Base-by-base conservation (phyloP, 2,329 filamentous ascomycete species). In the Magnaporthiopsis poae region DNA sequence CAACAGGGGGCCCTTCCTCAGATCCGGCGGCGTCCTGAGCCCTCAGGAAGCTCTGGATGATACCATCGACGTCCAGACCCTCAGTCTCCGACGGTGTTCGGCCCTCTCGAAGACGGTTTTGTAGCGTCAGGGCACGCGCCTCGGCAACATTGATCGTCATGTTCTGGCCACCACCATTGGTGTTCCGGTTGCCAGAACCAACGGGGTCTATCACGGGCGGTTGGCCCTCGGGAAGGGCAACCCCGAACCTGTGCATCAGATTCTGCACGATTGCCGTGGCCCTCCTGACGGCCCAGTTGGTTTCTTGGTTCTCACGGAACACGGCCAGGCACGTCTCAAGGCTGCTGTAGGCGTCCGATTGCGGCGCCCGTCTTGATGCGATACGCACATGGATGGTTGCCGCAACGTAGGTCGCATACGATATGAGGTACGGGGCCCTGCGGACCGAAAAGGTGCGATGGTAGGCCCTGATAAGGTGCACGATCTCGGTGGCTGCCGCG, bases 331-430 rank as follows among this genome's bases (percentile, higher is more conserved):
- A 84, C 0, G 77, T 79, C 35, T 76, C 74, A 0, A 84, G 73
- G 61, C 74, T 75, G 2, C 71, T 68, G 67, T 80, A 76, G 0
- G 80, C 77, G 4, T 77, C 75, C 0, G 78, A 80, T 0, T 74
- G 74, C 0, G 71, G 72, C 9, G 76, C 75, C 11, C 79, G 75
- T 61, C 80, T 79, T 3, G 82, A 80, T 0, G 82, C 81, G 7
- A 82, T 80, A 3, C 82, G 81, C 0, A 79, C 80, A 64, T 82
- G 79, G 25, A 85, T 84, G 0, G 82, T 85, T 0, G 81, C 82
- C 4, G 79, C 78, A 0, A 84, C 81, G 67, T 85, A 86, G 0
- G 81, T 84, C 0, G 84, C 81, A 70, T 86, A 86, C 0, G 81
- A 82, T 25, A 85, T 78, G 1, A 85, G 73, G 66, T 85, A 85